Percentiles rank a stretch among this genome's conserved stretches.
Conservation (phyloP, 176 grass and related monocot species). For the Leersia perrieri region DNA sequence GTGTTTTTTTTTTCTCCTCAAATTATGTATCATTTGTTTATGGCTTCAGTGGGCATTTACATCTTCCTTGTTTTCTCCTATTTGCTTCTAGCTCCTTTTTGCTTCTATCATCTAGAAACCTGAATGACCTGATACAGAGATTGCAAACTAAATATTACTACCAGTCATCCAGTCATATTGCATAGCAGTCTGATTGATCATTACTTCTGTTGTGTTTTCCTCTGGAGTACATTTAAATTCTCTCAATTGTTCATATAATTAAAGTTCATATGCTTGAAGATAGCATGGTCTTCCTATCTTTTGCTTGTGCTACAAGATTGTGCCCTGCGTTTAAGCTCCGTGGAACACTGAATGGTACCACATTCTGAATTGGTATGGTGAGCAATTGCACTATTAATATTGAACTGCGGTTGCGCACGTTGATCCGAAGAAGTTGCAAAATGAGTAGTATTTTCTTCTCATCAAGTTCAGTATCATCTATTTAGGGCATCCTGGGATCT, state of each 20-base stretch:
- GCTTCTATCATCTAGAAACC: too few relatives aligned
- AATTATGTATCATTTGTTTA: too few relatives aligned
- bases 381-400: not conserved
- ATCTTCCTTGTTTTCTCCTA: too few relatives aligned
- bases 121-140: not conserved
- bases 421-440: constrained; percentile 20
- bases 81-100: too few relatives aligned
- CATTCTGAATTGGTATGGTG: constrained; percentile 13
- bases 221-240: not conserved
- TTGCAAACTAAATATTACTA: constrained; percentile 25
- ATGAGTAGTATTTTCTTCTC: constrained; percentile 19
- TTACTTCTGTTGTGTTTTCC: not conserved
- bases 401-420: constrained; percentile 13
- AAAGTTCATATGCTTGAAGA: not conserved
- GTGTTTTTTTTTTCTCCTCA: too few relatives aligned
- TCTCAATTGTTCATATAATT: not conserved
- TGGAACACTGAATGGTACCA: too few relatives aligned
- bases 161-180: not conserved
- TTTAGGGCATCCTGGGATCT: constrained; percentile 36
- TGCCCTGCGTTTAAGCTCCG: constrained; percentile 1
- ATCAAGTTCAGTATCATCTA: constrained; percentile 11
- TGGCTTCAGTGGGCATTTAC: too few relatives aligned
- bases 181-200: constrained; percentile 19
- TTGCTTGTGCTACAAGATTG: not conserved
- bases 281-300: not conserved